phyloP scores from a whole-genome alignment of 2,329 filamentous ascomycete genomes.

The Beauveria varroae region DNA sequence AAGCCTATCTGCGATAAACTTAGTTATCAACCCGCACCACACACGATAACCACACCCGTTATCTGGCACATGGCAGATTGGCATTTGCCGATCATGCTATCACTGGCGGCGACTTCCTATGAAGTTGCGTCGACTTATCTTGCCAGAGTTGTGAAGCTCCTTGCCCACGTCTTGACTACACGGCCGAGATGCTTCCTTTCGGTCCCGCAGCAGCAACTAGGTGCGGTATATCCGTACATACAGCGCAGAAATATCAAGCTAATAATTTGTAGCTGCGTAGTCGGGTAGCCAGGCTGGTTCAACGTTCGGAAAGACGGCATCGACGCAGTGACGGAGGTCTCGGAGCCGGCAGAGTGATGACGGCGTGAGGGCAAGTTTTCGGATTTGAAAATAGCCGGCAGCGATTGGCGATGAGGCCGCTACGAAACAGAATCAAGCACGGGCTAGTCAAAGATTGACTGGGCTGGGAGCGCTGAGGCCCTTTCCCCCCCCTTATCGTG shows the following conservation, averaged over 20 bases:
- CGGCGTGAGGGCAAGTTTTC: neutral
- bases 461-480: neutral
- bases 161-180: neutral
- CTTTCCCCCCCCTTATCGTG: neutral
- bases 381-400: neutral
- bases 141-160: neutral
- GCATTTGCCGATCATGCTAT: neutral
- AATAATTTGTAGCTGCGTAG: neutral
- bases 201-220: neutral
- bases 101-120: neutral
- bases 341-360: neutral
- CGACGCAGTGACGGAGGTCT: neutral
- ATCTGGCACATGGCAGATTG: neutral
- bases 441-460: neutral
- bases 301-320: neutral
- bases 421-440: neutral
- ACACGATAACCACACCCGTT: neutral
- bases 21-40: neutral
- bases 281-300: neutral
- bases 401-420: neutral
- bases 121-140: neutral
- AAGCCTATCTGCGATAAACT: constrained; percentile 5
- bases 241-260: neutral
- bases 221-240: no score
- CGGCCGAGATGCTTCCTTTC: neutral